Conservation (phyloP, 208 protist genomes). For the Polymyxa betae region DNA sequence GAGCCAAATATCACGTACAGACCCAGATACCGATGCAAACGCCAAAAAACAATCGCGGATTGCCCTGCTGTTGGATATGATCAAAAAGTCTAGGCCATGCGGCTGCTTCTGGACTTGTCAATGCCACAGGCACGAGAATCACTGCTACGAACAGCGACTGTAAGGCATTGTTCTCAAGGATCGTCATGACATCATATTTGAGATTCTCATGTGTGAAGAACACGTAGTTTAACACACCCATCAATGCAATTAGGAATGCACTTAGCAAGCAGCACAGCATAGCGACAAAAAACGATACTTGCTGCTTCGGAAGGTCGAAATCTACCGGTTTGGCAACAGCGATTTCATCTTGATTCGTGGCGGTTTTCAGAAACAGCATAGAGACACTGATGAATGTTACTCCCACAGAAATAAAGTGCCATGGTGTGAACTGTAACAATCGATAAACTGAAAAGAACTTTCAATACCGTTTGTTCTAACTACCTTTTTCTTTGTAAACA, state of each 20-base stretch:
- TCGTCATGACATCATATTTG: background rate
- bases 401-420: slow-evolving; percentile 17
- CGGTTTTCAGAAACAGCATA: background rate
- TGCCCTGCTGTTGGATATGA: background rate
- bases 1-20: background rate
- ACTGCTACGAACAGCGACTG: background rate
- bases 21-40: background rate
- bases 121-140: background rate
- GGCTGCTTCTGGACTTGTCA: background rate
- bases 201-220: slow-evolving; percentile 24
- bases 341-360: background rate
- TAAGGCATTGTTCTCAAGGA: slow-evolving; percentile 33
- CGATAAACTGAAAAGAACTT: background rate
- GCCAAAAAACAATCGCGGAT: background rate
- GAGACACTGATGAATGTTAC: background rate
- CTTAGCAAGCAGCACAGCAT: background rate
- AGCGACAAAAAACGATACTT: background rate
- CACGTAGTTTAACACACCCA: slow-evolving; percentile 8
- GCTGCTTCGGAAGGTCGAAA: background rate
- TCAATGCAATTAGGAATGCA: background rate
- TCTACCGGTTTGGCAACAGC: background rate
- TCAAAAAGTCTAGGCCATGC: background rate
- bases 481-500: slow-evolving; percentile 17
- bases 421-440: slow-evolving; percentile 17
- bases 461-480: too few relatives aligned